These are phyloP conservation scores for Stipa capillata DNA, from an alignment of 176 grass and related monocot species.

Conservation along the genomic window DNA sequence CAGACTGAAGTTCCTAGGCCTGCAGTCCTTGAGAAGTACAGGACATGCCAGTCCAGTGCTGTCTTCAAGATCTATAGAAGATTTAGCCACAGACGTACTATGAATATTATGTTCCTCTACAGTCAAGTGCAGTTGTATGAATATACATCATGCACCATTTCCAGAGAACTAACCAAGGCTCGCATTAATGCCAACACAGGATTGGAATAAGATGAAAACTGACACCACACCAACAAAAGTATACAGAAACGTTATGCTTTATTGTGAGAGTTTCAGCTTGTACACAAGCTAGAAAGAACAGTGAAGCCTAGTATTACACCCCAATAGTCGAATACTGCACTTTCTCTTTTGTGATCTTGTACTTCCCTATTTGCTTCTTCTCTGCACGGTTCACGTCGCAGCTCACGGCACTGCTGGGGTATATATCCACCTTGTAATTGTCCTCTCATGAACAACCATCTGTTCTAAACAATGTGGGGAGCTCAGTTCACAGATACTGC, in stretches of 20 bases:
- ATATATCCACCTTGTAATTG: slow-evolving; percentile 55
- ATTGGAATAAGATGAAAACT: background rate
- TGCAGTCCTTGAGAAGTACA: background rate
- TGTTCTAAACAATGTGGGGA: slow-evolving; percentile 36
- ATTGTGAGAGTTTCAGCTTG: slow-evolving; percentile 26
- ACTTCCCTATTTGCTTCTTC: background rate
- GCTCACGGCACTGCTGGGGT: slow-evolving; percentile 42
- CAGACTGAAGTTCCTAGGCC: background rate
- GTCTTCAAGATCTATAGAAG: background rate
- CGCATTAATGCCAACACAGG: background rate
- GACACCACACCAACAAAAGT: background rate
- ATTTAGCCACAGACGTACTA: background rate
- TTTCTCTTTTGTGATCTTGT: background rate
- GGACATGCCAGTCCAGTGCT: background rate
- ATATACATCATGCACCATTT: background rate
- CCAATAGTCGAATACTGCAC: background rate
- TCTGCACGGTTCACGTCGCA: background rate
- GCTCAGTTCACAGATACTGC: background rate
- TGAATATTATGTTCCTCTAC: background rate
- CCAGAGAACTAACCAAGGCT: background rate
- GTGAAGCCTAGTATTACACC: slow-evolving; percentile 19
- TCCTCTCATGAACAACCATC: slow-evolving; percentile 46
- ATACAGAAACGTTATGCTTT: slow-evolving; percentile 1
- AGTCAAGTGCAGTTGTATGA: background rate
- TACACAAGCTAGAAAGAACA: slow-evolving; percentile 24